Conservation (phyloP, 257 asterid genomes). For the Solanum medicagineum region DNA sequence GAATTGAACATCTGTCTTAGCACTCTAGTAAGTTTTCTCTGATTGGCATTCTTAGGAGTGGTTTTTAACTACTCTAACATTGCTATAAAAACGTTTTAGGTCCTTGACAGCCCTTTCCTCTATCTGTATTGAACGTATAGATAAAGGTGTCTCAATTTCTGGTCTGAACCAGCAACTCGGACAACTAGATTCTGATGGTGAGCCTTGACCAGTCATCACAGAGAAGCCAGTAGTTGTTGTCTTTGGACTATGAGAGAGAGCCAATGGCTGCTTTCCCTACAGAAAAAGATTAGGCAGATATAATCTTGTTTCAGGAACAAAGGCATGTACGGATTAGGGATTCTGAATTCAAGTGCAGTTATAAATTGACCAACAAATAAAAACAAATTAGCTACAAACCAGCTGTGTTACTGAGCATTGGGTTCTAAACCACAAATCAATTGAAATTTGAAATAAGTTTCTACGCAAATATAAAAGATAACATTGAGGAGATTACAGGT, state of each 20-base stretch:
- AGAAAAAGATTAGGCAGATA: neutral
- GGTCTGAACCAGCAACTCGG: slow-evolving; percentile 93
- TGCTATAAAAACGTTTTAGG: slow-evolving; percentile 79
- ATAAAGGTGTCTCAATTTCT: slow-evolving; percentile 55
- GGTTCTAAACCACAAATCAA: neutral
- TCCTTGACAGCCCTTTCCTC: slow-evolving; percentile 94
- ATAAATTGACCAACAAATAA: neutral
- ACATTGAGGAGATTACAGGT: neutral
- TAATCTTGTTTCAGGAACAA: neutral
- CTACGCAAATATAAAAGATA: neutral
- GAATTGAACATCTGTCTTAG: neutral
- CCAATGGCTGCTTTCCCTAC: neutral
- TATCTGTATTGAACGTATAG: slow-evolving; percentile 79
- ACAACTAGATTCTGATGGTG: slow-evolving; percentile 54
- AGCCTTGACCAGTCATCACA: slow-evolving; percentile 52
- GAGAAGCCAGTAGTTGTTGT: slow-evolving; percentile 69
- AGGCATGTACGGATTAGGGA: neutral
- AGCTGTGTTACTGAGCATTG: neutral
- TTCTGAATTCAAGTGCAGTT: neutral
- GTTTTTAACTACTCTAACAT: slow-evolving; percentile 67
- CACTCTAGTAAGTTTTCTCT: neutral
- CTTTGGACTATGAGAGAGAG: slow-evolving; percentile 55
- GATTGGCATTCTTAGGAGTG: slow-evolving; percentile 25
- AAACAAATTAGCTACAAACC: neutral
- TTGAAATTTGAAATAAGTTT: neutral